Base-by-base conservation (phyloP, 2,329 filamentous ascomycete genomes). In the Aspergillus amoenus region DNA sequence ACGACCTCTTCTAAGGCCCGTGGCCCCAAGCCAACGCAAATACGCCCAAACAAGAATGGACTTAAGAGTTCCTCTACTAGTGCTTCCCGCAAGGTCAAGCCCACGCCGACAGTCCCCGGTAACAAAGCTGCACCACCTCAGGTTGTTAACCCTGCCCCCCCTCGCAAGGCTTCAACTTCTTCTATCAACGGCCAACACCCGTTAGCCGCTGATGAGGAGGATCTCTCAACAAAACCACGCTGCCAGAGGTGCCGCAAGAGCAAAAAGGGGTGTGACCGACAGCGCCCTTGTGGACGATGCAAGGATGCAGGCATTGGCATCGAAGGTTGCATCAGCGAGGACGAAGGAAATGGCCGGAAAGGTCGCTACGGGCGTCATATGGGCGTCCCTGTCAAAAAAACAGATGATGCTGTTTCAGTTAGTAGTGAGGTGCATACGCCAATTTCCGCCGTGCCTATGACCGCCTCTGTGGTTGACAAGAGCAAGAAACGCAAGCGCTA, bases 231-330 rank as follows among this genome's bases (percentile, higher is more conserved):
- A 64, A 97, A 97, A 78, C 94, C 94, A 56, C 92, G 94, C 61
- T 99, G 94, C 81, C 94, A 99, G 75, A 89, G 94, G 57, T 99
- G 94, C 82, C 89, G 94, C 69, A 99, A 99, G 85, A 97, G 93
- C 79, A 99, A 99, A 83, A 99, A 99, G 79, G 94, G 94, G 12
- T 99, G 94, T 72, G 94, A 99, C 78, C 88, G 94, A 57, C 94
- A 97, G 77, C 88, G 94, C 40, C 94, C 94, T 27, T 99, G 94
- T 70, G 91, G 92, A 55, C 87, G 94, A 62, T 99, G 94, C 85
- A 91, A 92, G 73, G 94, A 99, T 77, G 94, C 94, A 43, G 94
- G 94, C 18, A 91, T 99, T 67, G 89, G 90, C 56, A 87, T 91
- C 58, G 94, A 97, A 65, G 91, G 93, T 63, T 99, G 94, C 75